phyloP scores from a whole-genome alignment of 2,329 filamentous ascomycete genomes.

The Gaeumannomyces sp. region DNA sequence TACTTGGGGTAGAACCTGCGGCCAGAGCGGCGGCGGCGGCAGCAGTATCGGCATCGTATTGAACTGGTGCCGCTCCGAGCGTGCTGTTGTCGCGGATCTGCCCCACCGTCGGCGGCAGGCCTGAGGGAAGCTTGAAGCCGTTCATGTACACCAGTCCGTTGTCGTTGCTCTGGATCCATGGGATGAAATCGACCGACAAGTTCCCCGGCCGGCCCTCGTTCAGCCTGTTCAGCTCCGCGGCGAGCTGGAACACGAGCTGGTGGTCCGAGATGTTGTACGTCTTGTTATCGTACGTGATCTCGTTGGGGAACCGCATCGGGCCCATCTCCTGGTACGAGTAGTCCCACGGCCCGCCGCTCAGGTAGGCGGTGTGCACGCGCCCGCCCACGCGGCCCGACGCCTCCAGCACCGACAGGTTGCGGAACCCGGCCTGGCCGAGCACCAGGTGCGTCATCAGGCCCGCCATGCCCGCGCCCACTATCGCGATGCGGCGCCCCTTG shows the following conservation, averaged over 20 bases:
- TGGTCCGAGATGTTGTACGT: slow-evolving; percentile 36
- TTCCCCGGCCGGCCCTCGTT: slow-evolving; percentile 23
- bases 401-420: slow-evolving; percentile 39
- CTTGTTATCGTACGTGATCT: slow-evolving; percentile 33
- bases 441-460: slow-evolving; percentile 28
- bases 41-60: background rate
- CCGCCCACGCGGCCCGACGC: slow-evolving; percentile 34
- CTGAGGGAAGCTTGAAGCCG: slow-evolving; percentile 24
- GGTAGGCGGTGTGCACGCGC: slow-evolving; percentile 35
- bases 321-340: slow-evolving; percentile 32
- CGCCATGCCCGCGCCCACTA: slow-evolving; percentile 33
- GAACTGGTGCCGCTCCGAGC: slow-evolving; percentile 19
- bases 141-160: slow-evolving; percentile 25
- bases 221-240: slow-evolving; percentile 32
- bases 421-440: slow-evolving; percentile 36
- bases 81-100: slow-evolving; percentile 40
- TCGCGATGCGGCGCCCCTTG: slow-evolving; percentile 24
- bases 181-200: slow-evolving; percentile 34
- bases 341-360: slow-evolving; percentile 28
- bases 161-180: slow-evolving; percentile 31
- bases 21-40: background rate
- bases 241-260: slow-evolving; percentile 35
- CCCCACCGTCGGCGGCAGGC: slow-evolving; percentile 44
- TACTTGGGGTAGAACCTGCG: background rate
- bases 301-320: slow-evolving; percentile 37